Base-by-base conservation (phyloP, 768 basidiomycete genomes). In the Termitomyces sp. region DNA sequence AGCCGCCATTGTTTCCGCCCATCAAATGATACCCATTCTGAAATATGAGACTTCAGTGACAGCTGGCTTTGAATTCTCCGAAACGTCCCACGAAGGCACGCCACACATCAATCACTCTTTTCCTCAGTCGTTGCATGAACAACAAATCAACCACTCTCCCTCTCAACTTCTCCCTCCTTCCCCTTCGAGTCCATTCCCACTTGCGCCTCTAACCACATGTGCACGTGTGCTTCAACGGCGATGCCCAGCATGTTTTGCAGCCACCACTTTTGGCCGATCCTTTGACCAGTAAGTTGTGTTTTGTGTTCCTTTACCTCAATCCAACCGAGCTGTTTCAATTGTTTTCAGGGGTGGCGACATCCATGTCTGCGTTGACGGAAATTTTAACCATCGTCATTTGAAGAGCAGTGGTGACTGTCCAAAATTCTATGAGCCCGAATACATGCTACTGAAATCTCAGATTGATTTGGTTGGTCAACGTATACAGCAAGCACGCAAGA, bases 201-300 rank as follows among this genome's bases (percentile, higher is more conserved):
- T 3, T 45, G 2, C 2, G 13, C 26, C 28, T 47, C 14, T 47
- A 1, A 47, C 3, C 30, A 7, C 65, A 28, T 64, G 63, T 48
- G 53, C 63, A 2, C 46, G 62, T 26, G 26, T 70, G 1, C 58
- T 77, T 2, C 69, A 65, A 18, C 60, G 67, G 22, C 62, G 68
- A 2, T 71, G 68, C 44, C 70, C 74, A 0, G 68, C 69, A 0
- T 78, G 74, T 46, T 76, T 74, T 55, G 69, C 66, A 0, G 64
- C 66, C 7, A 55, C 16, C 0, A 44, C 38, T 1, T 73, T 65
- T 64, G 70, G 72, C 2, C 42, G 63, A 13, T 43, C 60, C 1
- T 54, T 68, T 18, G 54, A 58, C 3, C 53, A 65, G 66, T 68
- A 57, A 47, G 72, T 53, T 65, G 70, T n/a, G n/a, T n/a, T n/a